These are phyloP conservation scores for Diaporthe batatas DNA, from an alignment of 2,329 filamentous ascomycete genomes.

Conservation along the genomic window DNA sequence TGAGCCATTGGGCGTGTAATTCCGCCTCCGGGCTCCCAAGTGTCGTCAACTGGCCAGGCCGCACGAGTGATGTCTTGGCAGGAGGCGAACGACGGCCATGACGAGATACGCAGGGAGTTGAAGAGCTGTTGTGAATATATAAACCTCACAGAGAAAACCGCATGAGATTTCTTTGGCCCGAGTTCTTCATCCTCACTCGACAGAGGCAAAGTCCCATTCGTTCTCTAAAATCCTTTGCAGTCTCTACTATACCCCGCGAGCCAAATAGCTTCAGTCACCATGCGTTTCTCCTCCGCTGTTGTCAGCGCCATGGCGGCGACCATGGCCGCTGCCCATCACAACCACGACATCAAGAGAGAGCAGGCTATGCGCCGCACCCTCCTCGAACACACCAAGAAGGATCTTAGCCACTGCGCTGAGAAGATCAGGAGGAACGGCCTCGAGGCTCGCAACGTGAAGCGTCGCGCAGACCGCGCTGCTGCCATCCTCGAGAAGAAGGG, in stretches of 20 bases:
- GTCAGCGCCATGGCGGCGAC: constrained; percentile 44
- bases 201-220: constrained; percentile 19
- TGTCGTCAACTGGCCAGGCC: constrained; percentile 29
- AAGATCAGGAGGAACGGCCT: constrained; percentile 56
- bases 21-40: constrained; percentile 14
- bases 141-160: neutral
- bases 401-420: constrained; percentile 55
- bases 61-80: constrained; percentile 27
- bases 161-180: neutral
- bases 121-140: constrained; percentile 15
- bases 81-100: constrained; percentile 9
- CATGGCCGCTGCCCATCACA: constrained; percentile 54
- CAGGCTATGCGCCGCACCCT: constrained; percentile 56
- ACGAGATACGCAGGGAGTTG: neutral
- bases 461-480: constrained; percentile 52
- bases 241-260: constrained; percentile 3
- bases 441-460: constrained; percentile 53
- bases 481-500: constrained; percentile 51
- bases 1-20: constrained; percentile 4
- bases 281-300: constrained; percentile 47
- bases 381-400: constrained; percentile 51
- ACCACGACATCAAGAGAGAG: constrained; percentile 57
- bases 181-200: constrained; percentile 21
- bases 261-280: constrained; percentile 35
- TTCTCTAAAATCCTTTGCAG: constrained; percentile 9